A percentile compares a stretch with the other conserved stretches of the same genome.
Evolutionary conservation across 805 yeast species (phyloP).

Genomic region (Candida bentonensis): DNA sequence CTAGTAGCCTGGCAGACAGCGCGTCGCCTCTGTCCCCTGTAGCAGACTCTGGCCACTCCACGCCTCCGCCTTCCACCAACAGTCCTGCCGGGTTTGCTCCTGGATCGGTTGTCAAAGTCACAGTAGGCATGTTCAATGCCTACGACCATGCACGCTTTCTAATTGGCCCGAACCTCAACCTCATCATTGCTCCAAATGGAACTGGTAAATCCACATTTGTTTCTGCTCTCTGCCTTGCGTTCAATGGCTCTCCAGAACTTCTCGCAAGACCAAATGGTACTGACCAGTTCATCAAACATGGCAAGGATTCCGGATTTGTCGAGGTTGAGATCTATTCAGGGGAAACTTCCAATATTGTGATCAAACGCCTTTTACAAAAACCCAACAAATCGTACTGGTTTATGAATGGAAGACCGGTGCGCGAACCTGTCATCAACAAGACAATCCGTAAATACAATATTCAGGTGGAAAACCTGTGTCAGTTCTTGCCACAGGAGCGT

Average conservation of each 20-base stretch:
- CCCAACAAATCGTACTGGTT: slow-evolving; percentile 18
- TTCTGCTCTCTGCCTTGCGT: slow-evolving; percentile 80
- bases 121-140: background rate
- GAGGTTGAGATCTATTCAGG: slow-evolving; percentile 33
- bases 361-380: slow-evolving; percentile 24
- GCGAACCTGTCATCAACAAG: slow-evolving; percentile 27
- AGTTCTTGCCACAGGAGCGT: slow-evolving; percentile 87
- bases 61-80: background rate
- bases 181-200: slow-evolving; percentile 95
- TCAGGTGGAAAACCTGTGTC: slow-evolving; percentile 84
- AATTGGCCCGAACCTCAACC: slow-evolving; percentile 68
- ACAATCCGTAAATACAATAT: slow-evolving; percentile 43
- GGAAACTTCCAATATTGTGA: slow-evolving; percentile 12
- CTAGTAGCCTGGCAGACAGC: too few relatives aligned
- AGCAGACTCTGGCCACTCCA: too few relatives aligned
- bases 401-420: slow-evolving; percentile 21
- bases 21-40: too few relatives aligned
- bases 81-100: background rate
- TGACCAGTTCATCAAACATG: slow-evolving; percentile 60
- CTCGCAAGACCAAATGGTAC: slow-evolving; percentile 55
- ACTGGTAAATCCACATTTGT: slow-evolving; percentile 89
- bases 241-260: slow-evolving; percentile 49
- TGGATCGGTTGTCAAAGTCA: background rate
- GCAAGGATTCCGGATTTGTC: slow-evolving; percentile 32
- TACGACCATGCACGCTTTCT: background rate